Percentiles rank a stretch among this genome's conserved stretches.
These are phyloP conservation scores for Echria macrotheca DNA, from an alignment of 495 filamentous ascomycete genomes.

Conservation along the genomic window DNA sequence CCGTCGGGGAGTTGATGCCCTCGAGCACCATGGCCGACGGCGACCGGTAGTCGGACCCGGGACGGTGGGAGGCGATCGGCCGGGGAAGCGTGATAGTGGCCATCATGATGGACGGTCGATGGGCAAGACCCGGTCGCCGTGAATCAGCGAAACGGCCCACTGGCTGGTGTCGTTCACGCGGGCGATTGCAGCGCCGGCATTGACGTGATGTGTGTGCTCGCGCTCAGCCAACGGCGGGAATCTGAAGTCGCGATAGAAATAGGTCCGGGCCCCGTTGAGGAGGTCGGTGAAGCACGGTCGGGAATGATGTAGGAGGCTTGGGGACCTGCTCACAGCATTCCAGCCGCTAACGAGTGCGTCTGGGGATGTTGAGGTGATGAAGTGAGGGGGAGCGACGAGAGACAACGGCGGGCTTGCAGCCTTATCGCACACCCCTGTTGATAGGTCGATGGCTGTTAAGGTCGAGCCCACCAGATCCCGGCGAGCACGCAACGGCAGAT, in stretches of 20 bases:
- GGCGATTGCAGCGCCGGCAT: neutral
- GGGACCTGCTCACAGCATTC: too few relatives aligned
- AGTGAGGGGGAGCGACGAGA: constrained; percentile 10
- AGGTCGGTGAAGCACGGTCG: constrained; percentile 1
- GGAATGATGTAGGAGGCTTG: too few relatives aligned
- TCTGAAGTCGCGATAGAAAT: neutral
- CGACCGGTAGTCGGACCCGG: constrained; percentile 42
- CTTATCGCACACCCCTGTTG: constrained; percentile 39
- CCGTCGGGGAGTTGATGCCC: constrained; percentile 35
- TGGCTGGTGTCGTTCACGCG: neutral
- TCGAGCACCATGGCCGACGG: constrained; percentile 48
- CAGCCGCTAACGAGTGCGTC: too few relatives aligned
- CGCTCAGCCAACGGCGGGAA: neutral
- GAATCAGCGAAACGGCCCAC: neutral
- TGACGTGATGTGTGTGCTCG: neutral
- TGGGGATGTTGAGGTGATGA: too few relatives aligned
- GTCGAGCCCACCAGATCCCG: neutral
- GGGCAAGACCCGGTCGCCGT: constrained; percentile 2
- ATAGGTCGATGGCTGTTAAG: constrained; percentile 12
- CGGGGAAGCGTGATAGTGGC: constrained; percentile 50
- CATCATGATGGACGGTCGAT: constrained; percentile 30
- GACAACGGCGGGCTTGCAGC: constrained; percentile 27
- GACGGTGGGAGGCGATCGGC: constrained; percentile 42
- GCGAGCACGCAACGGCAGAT: constrained; percentile 26
- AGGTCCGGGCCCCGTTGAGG: neutral